These are phyloP conservation scores for Paratinospora sagittata DNA, from an alignment of 164 flowering plant species.

Conservation along the genomic window DNA sequence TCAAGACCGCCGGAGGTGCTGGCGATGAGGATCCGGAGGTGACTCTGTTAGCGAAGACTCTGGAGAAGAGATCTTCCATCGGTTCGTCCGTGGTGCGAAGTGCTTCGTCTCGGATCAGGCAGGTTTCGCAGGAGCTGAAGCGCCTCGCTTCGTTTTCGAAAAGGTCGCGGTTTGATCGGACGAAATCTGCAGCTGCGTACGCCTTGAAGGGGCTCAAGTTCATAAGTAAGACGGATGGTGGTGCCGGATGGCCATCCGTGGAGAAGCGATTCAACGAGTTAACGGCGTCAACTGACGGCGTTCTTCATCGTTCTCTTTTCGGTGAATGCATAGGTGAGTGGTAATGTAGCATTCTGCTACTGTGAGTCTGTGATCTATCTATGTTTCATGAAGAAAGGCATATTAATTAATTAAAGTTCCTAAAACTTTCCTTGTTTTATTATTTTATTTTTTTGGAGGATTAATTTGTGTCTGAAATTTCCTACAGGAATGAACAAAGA, in stretches of 20 bases:
- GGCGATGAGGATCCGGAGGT: slow-evolving; percentile 47
- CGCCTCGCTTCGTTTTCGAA: slow-evolving; percentile 39
- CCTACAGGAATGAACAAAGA: slow-evolving; percentile 55
- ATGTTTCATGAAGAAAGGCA: no score
- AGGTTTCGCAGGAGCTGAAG: slow-evolving; percentile 59
- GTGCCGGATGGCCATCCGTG: slow-evolving; percentile 60
- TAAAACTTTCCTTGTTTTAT: no score
- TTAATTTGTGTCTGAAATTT: no score
- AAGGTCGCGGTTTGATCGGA: slow-evolving; percentile 47
- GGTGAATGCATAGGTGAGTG: slow-evolving; percentile 55
- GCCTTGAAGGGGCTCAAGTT: slow-evolving; percentile 89
- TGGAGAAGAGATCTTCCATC: slow-evolving; percentile 41
- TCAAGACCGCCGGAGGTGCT: slow-evolving; percentile 35
- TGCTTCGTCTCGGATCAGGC: slow-evolving; percentile 38
- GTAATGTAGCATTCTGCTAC: not conserved
- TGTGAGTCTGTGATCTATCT: no score
- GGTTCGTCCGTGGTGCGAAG: slow-evolving; percentile 33
- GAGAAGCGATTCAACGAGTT: slow-evolving; percentile 42
- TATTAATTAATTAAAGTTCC: no score
- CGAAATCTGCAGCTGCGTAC: slow-evolving; percentile 68
- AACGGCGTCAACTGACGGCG: slow-evolving; percentile 29
- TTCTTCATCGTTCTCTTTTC: slow-evolving; percentile 36
- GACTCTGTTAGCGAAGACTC: slow-evolving; percentile 39
- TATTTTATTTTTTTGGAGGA: not conserved
- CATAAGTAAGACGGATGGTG: slow-evolving; percentile 57